A percentile compares a stretch with the other conserved stretches of the same genome.
Evolutionary conservation across 139 green algal genomes (phyloP).

Genomic region (Deuterostichococcus epilithicus): DNA sequence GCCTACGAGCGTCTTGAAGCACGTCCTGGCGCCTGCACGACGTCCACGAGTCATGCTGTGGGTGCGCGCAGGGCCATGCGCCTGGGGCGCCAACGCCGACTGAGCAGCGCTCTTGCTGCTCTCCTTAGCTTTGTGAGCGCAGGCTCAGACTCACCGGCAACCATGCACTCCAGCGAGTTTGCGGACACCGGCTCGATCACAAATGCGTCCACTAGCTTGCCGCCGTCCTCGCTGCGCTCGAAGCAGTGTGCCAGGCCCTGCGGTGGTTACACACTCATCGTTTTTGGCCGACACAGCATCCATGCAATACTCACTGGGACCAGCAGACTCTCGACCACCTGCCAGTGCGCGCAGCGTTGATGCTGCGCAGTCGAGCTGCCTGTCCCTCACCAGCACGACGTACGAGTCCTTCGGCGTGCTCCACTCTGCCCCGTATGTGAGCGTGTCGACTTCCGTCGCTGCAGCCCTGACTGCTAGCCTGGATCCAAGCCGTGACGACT

Average conservation of each 20-base stretch:
- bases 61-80: too few species aligned
- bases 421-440: slow-evolving; percentile 30
- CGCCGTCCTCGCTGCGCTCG: slow-evolving; percentile 56
- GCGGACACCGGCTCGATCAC: slow-evolving; percentile 84
- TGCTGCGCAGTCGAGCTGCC: too few species aligned
- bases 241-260: slow-evolving; percentile 86
- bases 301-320: background rate
- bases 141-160: slow-evolving; percentile 41
- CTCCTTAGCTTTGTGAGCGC: background rate
- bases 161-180: slow-evolving; percentile 79
- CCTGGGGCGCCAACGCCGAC: too few species aligned
- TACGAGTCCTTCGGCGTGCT: slow-evolving; percentile 31
- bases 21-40: slow-evolving; percentile 66
- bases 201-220: slow-evolving; percentile 62
- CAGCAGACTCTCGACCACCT: background rate
- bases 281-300: background rate
- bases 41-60: background rate
- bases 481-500: background rate
- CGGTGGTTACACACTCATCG: background rate
- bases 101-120: too few species aligned
- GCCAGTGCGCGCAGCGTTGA: too few species aligned
- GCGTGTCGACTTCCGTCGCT: background rate
- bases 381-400: slow-evolving; percentile 30
- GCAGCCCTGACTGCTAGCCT: background rate
- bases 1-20: slow-evolving; percentile 67